A percentile compares a stretch with the other conserved stretches of the same genome.
These are phyloP conservation scores for Pseudocercospora macadamiae DNA, from an alignment of 2,329 filamentous ascomycete genomes.

Conservation along the genomic window DNA sequence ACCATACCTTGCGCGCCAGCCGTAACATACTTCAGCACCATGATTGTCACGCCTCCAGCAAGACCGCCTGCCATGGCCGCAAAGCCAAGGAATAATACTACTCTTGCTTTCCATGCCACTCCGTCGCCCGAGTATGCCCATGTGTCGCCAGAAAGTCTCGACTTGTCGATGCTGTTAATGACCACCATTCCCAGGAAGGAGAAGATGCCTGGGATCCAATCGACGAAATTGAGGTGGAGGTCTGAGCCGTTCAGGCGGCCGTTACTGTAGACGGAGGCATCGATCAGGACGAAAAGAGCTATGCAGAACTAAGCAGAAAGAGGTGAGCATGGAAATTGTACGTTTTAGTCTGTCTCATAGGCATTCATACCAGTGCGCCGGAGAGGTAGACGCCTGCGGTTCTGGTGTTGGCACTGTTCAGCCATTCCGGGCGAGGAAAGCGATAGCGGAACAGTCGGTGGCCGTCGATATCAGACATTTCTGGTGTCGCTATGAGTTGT, in stretches of 20 bases:
- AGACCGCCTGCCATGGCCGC: slow-evolving; percentile 69
- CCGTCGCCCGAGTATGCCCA: slow-evolving; percentile 66
- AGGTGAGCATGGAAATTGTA: no score
- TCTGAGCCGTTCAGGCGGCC: slow-evolving; percentile 63
- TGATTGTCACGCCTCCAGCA: slow-evolving; percentile 67
- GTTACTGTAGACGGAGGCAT: slow-evolving; percentile 66
- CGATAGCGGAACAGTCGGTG: slow-evolving; percentile 68
- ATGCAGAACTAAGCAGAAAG: slow-evolving; percentile 65
- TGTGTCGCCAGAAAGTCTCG: slow-evolving; percentile 63
- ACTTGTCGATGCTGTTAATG: slow-evolving; percentile 73
- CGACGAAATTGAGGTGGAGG: slow-evolving; percentile 67
- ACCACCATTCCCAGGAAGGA: slow-evolving; percentile 70
- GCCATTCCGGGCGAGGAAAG: slow-evolving; percentile 68
- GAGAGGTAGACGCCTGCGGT: slow-evolving; percentile 68
- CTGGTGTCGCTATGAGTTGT: not conserved
- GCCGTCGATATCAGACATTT: slow-evolving; percentile 20
- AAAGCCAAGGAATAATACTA: slow-evolving; percentile 71
- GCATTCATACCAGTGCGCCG: slow-evolving; percentile 62
- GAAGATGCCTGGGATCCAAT: slow-evolving; percentile 74
- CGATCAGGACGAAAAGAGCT: slow-evolving; percentile 70
- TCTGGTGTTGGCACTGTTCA: slow-evolving; percentile 66
- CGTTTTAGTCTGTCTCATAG: no score
- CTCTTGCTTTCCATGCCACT: slow-evolving; percentile 70
- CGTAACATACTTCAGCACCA: slow-evolving; percentile 70
- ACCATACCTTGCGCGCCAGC: slow-evolving; percentile 62